A percentile compares a stretch with the other conserved stretches of the same genome.
phyloP scores from a whole-genome alignment of 805 yeast species.

The Ogataea degrootiae region DNA sequence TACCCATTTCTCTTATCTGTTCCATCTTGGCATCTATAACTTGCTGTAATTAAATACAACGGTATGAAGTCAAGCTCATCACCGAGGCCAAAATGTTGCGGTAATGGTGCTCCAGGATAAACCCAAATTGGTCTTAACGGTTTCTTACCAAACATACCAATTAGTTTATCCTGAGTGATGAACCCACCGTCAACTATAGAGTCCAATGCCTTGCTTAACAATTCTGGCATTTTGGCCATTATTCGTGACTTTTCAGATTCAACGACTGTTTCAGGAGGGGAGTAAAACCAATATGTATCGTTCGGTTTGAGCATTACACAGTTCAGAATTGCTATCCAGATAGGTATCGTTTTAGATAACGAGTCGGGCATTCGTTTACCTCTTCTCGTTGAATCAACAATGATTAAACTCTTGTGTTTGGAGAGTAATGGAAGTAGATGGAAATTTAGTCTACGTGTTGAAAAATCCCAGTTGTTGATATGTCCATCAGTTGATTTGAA shows the following conservation, averaged over 20 bases:
- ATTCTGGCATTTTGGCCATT: constrained; percentile 37
- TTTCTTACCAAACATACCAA: constrained; percentile 32
- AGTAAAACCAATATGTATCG: constrained; percentile 26
- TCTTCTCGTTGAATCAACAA: constrained; percentile 81
- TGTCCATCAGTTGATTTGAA: constrained; percentile 95
- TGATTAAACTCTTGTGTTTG: constrained; percentile 41
- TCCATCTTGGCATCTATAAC: constrained; percentile 59
- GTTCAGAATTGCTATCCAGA: constrained; percentile 84
- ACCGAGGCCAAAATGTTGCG: constrained; percentile 15
- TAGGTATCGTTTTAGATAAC: constrained; percentile 79
- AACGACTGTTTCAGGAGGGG: constrained; percentile 54
- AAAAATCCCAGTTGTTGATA: constrained; percentile 73
- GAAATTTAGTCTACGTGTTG: constrained; percentile 65
- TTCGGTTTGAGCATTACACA: constrained; percentile 38
- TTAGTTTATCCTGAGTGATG: constrained; percentile 31
- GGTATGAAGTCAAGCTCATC: constrained; percentile 33
- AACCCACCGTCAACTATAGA: constrained; percentile 18
- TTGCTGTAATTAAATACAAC: constrained; percentile 54
- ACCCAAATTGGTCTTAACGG: constrained; percentile 68
- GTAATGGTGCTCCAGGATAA: constrained; percentile 43
- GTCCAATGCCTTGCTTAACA: constrained; percentile 41
- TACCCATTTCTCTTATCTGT: constrained; percentile 41
- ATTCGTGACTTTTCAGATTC: constrained; percentile 54
- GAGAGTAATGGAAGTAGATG: constrained; percentile 55
- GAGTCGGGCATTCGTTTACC: constrained; percentile 88